Base-by-base conservation (phyloP, 1,284 basidiomycete genomes). In the Xerocomus nothofagi region DNA sequence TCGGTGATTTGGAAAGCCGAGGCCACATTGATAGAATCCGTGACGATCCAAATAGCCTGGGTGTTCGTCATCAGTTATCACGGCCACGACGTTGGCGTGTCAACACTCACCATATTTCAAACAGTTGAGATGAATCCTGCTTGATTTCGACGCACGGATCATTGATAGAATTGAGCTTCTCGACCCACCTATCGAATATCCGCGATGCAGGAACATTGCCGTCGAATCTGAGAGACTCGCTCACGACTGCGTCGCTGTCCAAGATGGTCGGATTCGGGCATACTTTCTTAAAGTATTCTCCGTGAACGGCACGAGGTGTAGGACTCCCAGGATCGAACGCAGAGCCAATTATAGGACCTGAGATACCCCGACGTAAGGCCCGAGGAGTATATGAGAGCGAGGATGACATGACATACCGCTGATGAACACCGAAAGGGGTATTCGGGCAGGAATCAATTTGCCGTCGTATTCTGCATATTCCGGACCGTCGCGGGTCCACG, bases 1-100 rank as follows among this genome's bases (percentile, higher is more conserved):
- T 61, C 0, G 78, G 77, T 1, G 79, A 79, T 23, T 58, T 55
- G 12, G 70, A 68, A 6, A 82, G 60, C 2, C 62, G 57, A 0
- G 73, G 71, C 70, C 75, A 76, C 2, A 77, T 56, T 18, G 73
- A 70, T 7, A 79, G 69, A 12, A 79, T 61, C 11, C 73, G 67
- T 5, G 57, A 33, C 5, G 71, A 69, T 36, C 78, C 76, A 40
- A 78, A 72, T 5, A 77, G 43, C 71, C 76, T 79, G 45, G 18
- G 3, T 3, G 17, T 30, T 17, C 2, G 12, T 15, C 10, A 6
- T 64, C 31, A 47, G 47, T 39, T 3, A 40, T 38, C 21, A 21
- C 1, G 17, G 10, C 3, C n/a, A 27, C 30, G n/a, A 44, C 3
- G 31, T 18, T 39, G 23, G 7, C 42, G 14, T n/a, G 29, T 26